Conservation (phyloP, 2,329 filamentous ascomycete genomes). For the Tricladium varicosporioides region DNA sequence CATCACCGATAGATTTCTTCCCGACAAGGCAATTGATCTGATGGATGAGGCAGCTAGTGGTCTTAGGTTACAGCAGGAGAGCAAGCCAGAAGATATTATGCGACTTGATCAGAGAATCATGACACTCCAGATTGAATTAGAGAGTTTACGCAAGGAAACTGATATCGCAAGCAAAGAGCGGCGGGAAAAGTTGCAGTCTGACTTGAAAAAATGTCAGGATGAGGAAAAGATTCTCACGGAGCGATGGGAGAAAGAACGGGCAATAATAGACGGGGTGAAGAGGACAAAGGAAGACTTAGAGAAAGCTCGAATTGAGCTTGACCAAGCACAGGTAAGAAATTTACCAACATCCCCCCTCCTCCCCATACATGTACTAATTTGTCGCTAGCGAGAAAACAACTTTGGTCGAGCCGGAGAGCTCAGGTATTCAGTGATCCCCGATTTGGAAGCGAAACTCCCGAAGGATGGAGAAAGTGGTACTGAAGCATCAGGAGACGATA, state of each 20-base stretch:
- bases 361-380: conserved; percentile 6
- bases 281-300: conserved; percentile 86
- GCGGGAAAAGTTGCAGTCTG: conserved; percentile 77
- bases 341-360: no score
- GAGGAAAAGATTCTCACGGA: conserved; percentile 73
- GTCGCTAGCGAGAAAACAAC: conserved; percentile 65
- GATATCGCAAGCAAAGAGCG: conserved; percentile 87
- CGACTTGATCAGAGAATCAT: conserved; percentile 91
- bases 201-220: conserved; percentile 72
- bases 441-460: conserved; percentile 74
- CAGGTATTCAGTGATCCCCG: conserved; percentile 82
- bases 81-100: conserved; percentile 93
- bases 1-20: conserved; percentile 92
- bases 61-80: conserved; percentile 89
- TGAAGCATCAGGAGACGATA: conserved; percentile 37
- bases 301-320: conserved; percentile 78
- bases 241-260: conserved; percentile 87
- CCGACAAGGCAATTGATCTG: conserved; percentile 95
- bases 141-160: conserved; percentile 90
- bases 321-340: conserved; percentile 63
- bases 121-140: conserved; percentile 95
- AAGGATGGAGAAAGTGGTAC: conserved; percentile 57
- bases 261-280: conserved; percentile 84
- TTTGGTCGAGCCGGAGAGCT: conserved; percentile 90
- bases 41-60: conserved; percentile 95